Percentiles rank a stretch among this genome's conserved stretches.
Evolutionary conservation across 192 early-diverging fungal genomes (phyloP).

Genomic region (Martensiomyces pterosporus): DNA sequence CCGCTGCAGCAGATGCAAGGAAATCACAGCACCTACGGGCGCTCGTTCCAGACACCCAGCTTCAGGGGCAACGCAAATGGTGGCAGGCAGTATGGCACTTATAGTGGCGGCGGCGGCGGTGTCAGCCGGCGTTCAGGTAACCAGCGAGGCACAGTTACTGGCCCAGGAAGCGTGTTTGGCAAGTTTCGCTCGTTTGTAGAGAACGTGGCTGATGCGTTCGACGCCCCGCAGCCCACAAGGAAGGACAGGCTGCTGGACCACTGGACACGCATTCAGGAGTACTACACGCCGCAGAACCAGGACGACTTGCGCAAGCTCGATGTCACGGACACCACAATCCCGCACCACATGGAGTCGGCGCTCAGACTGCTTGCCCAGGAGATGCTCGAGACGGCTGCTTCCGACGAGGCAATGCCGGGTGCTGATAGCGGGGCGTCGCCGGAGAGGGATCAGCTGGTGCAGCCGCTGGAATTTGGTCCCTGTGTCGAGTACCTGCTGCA

Average conservation of each 20-base stretch:
- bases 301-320: constrained; percentile 15
- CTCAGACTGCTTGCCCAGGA: constrained; percentile 22
- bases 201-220: constrained; percentile 28
- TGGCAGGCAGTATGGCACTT: background rate
- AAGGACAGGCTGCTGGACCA: constrained; percentile 33
- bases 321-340: constrained; percentile 32
- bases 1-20: constrained; percentile 9
- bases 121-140: too few relatives aligned
- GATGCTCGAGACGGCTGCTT: constrained; percentile 8
- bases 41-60: constrained; percentile 1
- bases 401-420: too few relatives aligned
- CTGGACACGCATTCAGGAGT: constrained; percentile 44
- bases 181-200: constrained; percentile 32
- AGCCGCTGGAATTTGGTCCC: constrained; percentile 40
- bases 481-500: constrained; percentile 45
- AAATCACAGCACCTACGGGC: background rate
- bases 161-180: constrained; percentile 24
- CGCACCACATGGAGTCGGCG: constrained; percentile 39
- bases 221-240: constrained; percentile 26
- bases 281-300: constrained; percentile 22
- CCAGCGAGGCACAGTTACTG: constrained; percentile 4
- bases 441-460: constrained; percentile 5
- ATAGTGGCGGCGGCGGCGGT: background rate
- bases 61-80: background rate
- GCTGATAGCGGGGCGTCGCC: background rate